A percentile compares a stretch with the other conserved stretches of the same genome.
These are phyloP conservation scores for Pseudocercospora cruenta DNA, from an alignment of 2,329 filamentous ascomycete species.

Conservation along the genomic window DNA sequence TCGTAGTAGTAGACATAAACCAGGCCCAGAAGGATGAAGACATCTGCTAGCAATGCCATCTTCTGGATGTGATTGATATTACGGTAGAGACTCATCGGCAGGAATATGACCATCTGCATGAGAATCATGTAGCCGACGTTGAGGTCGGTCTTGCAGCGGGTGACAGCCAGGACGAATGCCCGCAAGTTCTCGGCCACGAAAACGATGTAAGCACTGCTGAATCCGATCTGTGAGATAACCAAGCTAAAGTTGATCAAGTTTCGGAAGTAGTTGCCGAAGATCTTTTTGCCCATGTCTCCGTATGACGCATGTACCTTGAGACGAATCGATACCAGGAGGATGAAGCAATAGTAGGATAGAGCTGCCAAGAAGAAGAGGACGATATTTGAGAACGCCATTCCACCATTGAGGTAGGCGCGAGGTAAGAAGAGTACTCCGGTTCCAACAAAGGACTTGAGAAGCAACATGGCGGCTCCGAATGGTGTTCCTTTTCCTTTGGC, in stretches of 20 bases:
- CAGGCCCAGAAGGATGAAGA: slow-evolving; percentile 89
- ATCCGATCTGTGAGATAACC: slow-evolving; percentile 92
- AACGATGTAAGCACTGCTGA: slow-evolving; percentile 93
- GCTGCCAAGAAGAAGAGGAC: slow-evolving; percentile 83
- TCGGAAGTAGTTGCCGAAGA: slow-evolving; percentile 91
- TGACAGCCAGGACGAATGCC: slow-evolving; percentile 90
- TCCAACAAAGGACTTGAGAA: slow-evolving; percentile 97
- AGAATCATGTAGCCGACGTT: slow-evolving; percentile 88
- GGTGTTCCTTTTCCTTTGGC: slow-evolving; percentile 76
- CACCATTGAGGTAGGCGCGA: slow-evolving; percentile 90
- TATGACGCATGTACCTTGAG: slow-evolving; percentile 90
- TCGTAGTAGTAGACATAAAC: slow-evolving; percentile 97
- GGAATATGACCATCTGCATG: slow-evolving; percentile 92
- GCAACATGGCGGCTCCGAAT: slow-evolving; percentile 76
- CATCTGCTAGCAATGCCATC: slow-evolving; percentile 88
- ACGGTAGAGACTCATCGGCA: slow-evolving; percentile 89
- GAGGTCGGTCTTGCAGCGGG: slow-evolving; percentile 81
- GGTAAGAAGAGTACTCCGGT: slow-evolving; percentile 94
- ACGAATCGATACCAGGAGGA: slow-evolving; percentile 85
- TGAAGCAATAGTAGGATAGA: slow-evolving; percentile 96
- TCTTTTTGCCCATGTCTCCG: slow-evolving; percentile 89
- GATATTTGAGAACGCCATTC: slow-evolving; percentile 94
- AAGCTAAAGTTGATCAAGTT: slow-evolving; percentile 86
- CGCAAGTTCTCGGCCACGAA: slow-evolving; percentile 96
- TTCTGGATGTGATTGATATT: slow-evolving; percentile 98